Evolutionary conservation across 805 yeast species (phyloP), one percentile per base, ranked within the genome.

Genomic region (Metschnikowia sp.): DNA sequence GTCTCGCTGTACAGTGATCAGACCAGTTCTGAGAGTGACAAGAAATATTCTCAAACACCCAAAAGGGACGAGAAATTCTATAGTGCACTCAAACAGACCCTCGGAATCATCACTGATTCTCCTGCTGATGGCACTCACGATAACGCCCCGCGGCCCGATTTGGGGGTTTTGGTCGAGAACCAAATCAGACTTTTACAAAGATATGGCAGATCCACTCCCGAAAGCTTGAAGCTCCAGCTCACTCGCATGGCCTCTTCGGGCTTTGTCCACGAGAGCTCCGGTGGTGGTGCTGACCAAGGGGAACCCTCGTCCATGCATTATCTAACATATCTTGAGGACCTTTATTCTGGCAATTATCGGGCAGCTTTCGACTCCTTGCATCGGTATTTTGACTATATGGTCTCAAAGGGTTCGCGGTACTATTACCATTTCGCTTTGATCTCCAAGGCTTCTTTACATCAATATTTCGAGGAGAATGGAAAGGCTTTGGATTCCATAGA

Each of bases 401-500:
- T 86, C 64, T 81, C 89, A 9, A 78, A 76, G 48, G 77, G 77
- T 52, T 80, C 82, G 32, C 79, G 80, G 47, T 74, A 77, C 38
- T 82, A 81, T 54, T 88, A 86, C 57, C 96, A 88, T 59, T 84
- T 84, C 62, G 91, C 95, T 0, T 68, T 88, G 31, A 71, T 88
- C 15, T 82, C 86, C 2, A 67, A 85, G 40, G 95, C 94, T 0
- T 74, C 86, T 0, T 66, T 87, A 36, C 89, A 88, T 54, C 83
- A 84, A 19, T 78, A 77, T 43, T 86, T 85, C 61, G 82, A 83
- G 29, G 81, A 83, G 47, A 77, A 78, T 52, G 75, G 75, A 10
- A 84, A 84, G 49, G 96, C 96, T 0, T 62, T 88, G 11, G 75
- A 84, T 53, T 84, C 96, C 1, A 86, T 89, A 8, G 88, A 86